Base-by-base conservation (phyloP, 768 basidiomycete species). In the Rhizopogon rudus region DNA sequence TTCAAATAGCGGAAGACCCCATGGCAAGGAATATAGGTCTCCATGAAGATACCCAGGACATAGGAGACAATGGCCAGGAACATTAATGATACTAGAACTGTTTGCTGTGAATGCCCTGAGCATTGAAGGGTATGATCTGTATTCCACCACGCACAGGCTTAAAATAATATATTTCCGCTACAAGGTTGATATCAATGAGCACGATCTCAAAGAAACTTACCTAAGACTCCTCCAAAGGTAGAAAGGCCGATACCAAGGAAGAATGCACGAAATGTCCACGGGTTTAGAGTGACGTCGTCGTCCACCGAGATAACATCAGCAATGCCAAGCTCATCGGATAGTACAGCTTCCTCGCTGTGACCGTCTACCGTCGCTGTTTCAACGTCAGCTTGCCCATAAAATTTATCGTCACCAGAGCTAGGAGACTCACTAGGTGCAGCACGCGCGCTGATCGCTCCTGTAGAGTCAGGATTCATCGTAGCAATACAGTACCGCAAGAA, bases 141-240 rank as follows among this genome's bases (percentile, higher is more conserved):
- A 33, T 16, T 49, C 10, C 25, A 14, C 48, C 16, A 48, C 71
- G 54, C 58, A 76, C 78, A 12, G 77, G 77, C 63, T 80, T 80
- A 69, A 78, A 81, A 61, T 80, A 81, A 62, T 79, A 79, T 41
- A 80, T 80, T 57, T 81, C 75, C 25, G 77, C 77, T 77, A 51
- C 29, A 53, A 51, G 39, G 40, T 35, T 37, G 28, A 33, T 5
- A 31, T 22, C 10, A 42, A 45, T 50, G 40, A 59, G 58, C 49
- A 56, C 28, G 33, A 45, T 53, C 43, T 46, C 50, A 53, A 37
- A 53, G 33, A 49, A 8, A 60, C 62, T 31, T 60, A 75, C 75
- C 76, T 29, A 81, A 68, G 12, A 80, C 76, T 57, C 77, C 76
- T 49, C 78, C 77, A 56, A 80, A 79, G 2, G 71, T 67, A 3